Evolutionary conservation across 805 yeast genomes (phyloP), one percentile per base, ranked within the genome.

Genomic region (Isabelozyma heimii): DNA sequence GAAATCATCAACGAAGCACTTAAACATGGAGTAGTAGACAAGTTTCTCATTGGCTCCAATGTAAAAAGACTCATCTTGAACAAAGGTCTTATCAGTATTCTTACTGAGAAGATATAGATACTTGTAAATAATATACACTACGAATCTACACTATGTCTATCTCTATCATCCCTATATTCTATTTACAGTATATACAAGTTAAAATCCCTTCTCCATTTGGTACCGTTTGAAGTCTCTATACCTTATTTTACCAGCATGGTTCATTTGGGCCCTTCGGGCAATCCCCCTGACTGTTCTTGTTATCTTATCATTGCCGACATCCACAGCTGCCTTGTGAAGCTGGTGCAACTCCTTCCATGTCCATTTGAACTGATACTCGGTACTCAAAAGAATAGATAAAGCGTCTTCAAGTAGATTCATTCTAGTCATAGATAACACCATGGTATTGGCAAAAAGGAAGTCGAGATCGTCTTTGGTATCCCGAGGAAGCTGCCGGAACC

Each of bases 341-440:
- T 53, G 56, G 14, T 58, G 56, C 16, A 73, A 61, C 40, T 72
- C 67, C 40, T 53, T 58, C 76, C 75, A 70, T 1, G 73, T 76
- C 97, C 97, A 91, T 28, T 76, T 69, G 62, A 89, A 87, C 55
- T 83, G 82, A 39, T 78, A 80, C 54, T 81, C 80, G 0, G 96
- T 84, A 27, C 91, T 80, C 49, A 81, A 60, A 1, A 89, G 77
- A 24, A 91, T 72, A 37, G 83, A 82, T 48, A 85, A 67, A 0
- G 95, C 96, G 62, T 90, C 96, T 9, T 80, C 77, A 13, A 82
- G 69, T 47, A 80, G 67, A 12, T 83, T 80, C 60, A 83, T 70
- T 3, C 70, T 71, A 0, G 84, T 73, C 49, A 89, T 77, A 35
- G 83, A 72, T 13, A 73, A 68, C 1, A 89, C 81, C 87, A 90